phyloP scores from a whole-genome alignment of 1,139 yeast genomes.

The Yamadazyma songkhlaensis region DNA sequence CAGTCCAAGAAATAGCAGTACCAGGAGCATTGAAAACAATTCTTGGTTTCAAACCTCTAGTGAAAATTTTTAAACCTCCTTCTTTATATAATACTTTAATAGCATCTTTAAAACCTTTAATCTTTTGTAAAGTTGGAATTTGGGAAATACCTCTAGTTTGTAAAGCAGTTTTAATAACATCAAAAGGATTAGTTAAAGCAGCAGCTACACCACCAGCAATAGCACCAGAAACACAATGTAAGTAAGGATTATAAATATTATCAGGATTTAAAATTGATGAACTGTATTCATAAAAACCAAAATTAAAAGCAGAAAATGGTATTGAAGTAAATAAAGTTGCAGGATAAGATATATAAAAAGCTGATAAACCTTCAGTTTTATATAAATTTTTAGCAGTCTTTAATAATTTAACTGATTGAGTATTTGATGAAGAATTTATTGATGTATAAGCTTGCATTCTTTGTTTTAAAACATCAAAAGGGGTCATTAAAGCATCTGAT shows the following conservation, averaged over 20 bases:
- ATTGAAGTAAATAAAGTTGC: slow-evolving; percentile 90
- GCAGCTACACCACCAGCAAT: slow-evolving; percentile 96
- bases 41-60: slow-evolving; percentile 87
- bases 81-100: slow-evolving; percentile 62
- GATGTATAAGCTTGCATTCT: slow-evolving; percentile 41
- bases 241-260: slow-evolving; percentile 78
- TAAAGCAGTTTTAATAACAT: slow-evolving; percentile 87
- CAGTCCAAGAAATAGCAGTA: slow-evolving; percentile 97
- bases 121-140: slow-evolving; percentile 50
- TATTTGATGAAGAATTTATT: slow-evolving; percentile 8
- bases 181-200: slow-evolving; percentile 93
- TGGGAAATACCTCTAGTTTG: slow-evolving; percentile 69
- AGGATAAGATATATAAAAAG: slow-evolving; percentile 92
- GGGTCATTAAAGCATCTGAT: slow-evolving; percentile 95
- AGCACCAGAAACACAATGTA: slow-evolving; percentile 94
- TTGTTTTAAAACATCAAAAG: slow-evolving; percentile 94
- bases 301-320: slow-evolving; percentile 94
- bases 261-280: slow-evolving; percentile 77
- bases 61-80: slow-evolving; percentile 70
- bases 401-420: slow-evolving; percentile 26
- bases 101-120: slow-evolving; percentile 72
- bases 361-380: slow-evolving; percentile 71
- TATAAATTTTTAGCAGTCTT: slow-evolving; percentile 52
- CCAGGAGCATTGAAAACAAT: slow-evolving; percentile 92
- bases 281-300: slow-evolving; percentile 86